Conservation (phyloP, 2,329 filamentous ascomycete genomes). For the Dothistroma septosporum region DNA sequence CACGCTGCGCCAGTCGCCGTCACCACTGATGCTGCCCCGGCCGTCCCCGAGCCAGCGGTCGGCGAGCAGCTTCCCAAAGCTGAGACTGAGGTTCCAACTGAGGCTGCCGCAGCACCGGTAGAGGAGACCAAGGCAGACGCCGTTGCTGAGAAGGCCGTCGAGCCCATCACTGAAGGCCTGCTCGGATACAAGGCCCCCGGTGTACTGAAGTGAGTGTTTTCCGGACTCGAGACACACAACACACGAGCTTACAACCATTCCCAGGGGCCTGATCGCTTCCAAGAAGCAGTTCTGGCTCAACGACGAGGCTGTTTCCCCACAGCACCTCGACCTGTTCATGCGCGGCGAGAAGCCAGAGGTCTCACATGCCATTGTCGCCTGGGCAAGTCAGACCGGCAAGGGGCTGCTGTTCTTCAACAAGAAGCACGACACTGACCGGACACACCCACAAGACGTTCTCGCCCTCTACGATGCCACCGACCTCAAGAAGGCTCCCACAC, state of each 20-base stretch:
- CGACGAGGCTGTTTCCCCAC: constrained; percentile 65
- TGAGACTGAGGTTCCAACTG: constrained; percentile 26
- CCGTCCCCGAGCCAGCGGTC: constrained; percentile 15
- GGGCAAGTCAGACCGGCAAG: constrained; percentile 91
- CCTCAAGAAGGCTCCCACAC: constrained; percentile 67
- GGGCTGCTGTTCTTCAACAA: constrained; percentile 90
- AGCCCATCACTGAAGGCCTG: constrained; percentile 75
- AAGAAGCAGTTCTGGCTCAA: constrained; percentile 79
- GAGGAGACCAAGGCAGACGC: constrained; percentile 39
- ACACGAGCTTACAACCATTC: constrained; percentile 11
- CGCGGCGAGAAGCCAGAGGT: constrained; percentile 81
- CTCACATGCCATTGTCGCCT: constrained; percentile 76
- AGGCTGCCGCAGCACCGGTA: constrained; percentile 18
- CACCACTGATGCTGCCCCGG: constrained; percentile 36
- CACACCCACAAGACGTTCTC: constrained; percentile 73
- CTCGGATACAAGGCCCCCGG: constrained; percentile 88
- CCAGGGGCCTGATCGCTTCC: constrained; percentile 78
- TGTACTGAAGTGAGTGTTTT: constrained; percentile 72
- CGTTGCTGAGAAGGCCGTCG: constrained; percentile 47
- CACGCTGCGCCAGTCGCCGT: constrained; percentile 35
- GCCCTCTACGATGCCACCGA: constrained; percentile 59
- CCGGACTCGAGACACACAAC: not conserved
- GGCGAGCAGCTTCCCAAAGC: constrained; percentile 41
- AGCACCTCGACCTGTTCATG: constrained; percentile 71
- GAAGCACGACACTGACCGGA: constrained; percentile 71